Percentiles rank a stretch among this genome's conserved stretches.
These are phyloP conservation scores for Gossypium aridum DNA, from an alignment of 441 rosid genomes.

Conservation along the genomic window DNA sequence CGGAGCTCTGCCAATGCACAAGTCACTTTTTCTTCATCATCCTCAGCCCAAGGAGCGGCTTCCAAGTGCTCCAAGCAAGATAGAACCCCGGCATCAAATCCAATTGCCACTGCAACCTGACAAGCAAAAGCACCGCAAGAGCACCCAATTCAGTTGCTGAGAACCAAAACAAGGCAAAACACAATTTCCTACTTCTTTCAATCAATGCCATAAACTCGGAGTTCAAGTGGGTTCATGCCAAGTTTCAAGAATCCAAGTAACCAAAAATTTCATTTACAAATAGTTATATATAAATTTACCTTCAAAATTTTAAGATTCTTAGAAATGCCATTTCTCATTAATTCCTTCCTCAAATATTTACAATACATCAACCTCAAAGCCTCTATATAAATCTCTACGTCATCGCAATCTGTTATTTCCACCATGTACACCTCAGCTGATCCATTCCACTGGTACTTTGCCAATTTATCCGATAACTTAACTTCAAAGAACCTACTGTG, in stretches of 20 bases:
- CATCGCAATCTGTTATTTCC: slow-evolving; percentile 96
- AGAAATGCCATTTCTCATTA: slow-evolving; percentile 78
- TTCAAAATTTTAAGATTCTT: slow-evolving; percentile 84
- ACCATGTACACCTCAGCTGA: slow-evolving; percentile 49
- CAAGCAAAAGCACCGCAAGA: slow-evolving; percentile 10
- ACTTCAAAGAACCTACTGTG: slow-evolving; percentile 81
- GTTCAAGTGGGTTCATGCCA: background rate
- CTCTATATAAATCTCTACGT: slow-evolving; percentile 92
- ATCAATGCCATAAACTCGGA: background rate
- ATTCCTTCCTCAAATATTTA: slow-evolving; percentile 76
- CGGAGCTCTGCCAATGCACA: slow-evolving; percentile 68
- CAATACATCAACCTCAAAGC: slow-evolving; percentile 86
- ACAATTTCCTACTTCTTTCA: too few relatives aligned
- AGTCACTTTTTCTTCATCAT: slow-evolving; percentile 88
- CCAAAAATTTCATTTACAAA: background rate
- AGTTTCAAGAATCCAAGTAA: background rate
- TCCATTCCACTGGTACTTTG: slow-evolving; percentile 52
- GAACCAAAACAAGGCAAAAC: too few relatives aligned
- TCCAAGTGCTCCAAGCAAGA: slow-evolving; percentile 93
- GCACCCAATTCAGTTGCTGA: slow-evolving; percentile 4
- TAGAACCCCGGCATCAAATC: slow-evolving; percentile 47
- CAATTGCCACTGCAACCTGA: slow-evolving; percentile 63
- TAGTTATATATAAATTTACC: slow-evolving; percentile 30
- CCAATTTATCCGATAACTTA: slow-evolving; percentile 74
- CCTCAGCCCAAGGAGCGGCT: slow-evolving; percentile 99